Percentiles rank a stretch among this genome's conserved stretches.
Conservation (phyloP, 169 alveolate genomes). For the Cyclospora cayetanensis region DNA sequence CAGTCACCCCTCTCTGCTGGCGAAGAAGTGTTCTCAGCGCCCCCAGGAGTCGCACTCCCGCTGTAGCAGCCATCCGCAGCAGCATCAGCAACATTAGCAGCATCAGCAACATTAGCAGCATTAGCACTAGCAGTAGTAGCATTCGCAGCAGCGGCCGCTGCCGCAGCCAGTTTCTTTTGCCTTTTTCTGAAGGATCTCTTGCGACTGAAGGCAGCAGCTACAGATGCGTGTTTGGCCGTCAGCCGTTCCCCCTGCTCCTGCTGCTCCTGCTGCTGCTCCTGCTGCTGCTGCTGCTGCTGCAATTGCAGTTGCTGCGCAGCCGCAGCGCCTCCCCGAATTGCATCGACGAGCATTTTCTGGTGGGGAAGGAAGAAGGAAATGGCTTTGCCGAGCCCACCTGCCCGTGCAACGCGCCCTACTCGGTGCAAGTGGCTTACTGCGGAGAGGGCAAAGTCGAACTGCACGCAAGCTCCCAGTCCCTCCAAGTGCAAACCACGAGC, state of each 20-base stretch:
- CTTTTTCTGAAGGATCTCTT: slow-evolving; percentile 59
- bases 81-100: not conserved
- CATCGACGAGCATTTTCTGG: slow-evolving; percentile 31
- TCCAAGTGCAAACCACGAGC: slow-evolving; percentile 35
- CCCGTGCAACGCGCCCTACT: slow-evolving; percentile 53
- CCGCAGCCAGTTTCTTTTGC: not conserved
- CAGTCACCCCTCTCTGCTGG: too few relatives aligned
- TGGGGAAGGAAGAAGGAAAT: not conserved
- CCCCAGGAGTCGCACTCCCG: too few relatives aligned
- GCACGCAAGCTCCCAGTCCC: not conserved
- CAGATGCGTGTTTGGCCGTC: not conserved
- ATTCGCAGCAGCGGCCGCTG: not conserved
- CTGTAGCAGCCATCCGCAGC: too few relatives aligned
- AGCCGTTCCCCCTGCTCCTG: not conserved
- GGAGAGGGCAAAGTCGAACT: slow-evolving; percentile 42
- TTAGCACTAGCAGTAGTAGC: not conserved
- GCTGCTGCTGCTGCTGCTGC: not conserved
- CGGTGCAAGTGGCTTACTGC: slow-evolving; percentile 57
- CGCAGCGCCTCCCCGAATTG: not conserved
- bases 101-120: not conserved
- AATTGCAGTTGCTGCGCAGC: slow-evolving; percentile 39
- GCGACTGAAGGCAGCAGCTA: slow-evolving; percentile 65
- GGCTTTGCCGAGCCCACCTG: slow-evolving; percentile 42
- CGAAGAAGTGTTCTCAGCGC: too few relatives aligned
- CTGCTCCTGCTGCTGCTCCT: slow-evolving; percentile 4